Evolutionary conservation across 225 moss, liverwort and hornwort genomes (phyloP).

Genomic region (Takakia lepidozioides): DNA sequence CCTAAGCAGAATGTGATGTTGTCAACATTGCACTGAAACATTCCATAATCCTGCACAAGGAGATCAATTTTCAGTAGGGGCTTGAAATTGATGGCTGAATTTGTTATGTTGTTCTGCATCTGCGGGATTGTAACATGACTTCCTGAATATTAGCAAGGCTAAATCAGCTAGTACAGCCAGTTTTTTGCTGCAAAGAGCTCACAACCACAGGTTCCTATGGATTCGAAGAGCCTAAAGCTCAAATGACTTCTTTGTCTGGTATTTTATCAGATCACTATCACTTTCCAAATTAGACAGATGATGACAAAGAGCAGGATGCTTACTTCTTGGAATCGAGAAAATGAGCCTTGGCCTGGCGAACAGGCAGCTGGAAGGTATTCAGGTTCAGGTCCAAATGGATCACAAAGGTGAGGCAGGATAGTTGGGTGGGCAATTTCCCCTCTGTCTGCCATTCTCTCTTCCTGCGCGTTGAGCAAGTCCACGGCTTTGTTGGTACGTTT

Average conservation of each 20-base stretch:
- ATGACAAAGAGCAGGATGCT: background rate
- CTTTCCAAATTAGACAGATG: too few species aligned
- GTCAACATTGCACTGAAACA: conserved; percentile 39
- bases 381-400: conserved; percentile 64
- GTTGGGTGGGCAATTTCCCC: conserved; percentile 19
- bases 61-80: too few species aligned
- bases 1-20: conserved; percentile 48
- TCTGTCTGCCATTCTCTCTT: conserved; percentile 25
- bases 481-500: conserved; percentile 50
- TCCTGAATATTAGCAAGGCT: too few species aligned
- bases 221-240: too few species aligned
- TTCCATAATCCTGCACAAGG: conserved; percentile 53
- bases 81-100: too few species aligned
- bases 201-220: too few species aligned
- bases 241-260: too few species aligned
- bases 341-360: conserved; percentile 26
- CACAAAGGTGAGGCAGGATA: conserved; percentile 49
- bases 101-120: too few species aligned
- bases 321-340: conserved; percentile 43
- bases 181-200: too few species aligned
- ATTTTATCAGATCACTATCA: too few species aligned
- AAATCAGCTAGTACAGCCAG: too few species aligned
- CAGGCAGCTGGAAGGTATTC: conserved; percentile 33
- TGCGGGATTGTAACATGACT: too few species aligned
- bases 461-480: conserved; percentile 54